Evolutionary conservation across 495 filamentous ascomycete genomes (phyloP).

Genomic region (Haplographium delicatum): DNA sequence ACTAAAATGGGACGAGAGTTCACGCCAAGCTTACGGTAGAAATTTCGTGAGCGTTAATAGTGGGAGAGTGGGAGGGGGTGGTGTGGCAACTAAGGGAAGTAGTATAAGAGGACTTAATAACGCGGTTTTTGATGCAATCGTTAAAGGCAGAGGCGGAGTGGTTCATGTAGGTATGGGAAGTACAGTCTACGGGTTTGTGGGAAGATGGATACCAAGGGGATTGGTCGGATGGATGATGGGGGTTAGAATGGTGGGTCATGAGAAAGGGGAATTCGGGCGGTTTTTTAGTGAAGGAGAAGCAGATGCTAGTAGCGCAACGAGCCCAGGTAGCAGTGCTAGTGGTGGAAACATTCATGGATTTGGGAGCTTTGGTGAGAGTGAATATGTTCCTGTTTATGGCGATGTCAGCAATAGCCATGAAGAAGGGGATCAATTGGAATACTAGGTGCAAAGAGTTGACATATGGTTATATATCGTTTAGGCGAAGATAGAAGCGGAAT

Average conservation of each 20-base stretch:
- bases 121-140: constrained; percentile 81
- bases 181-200: constrained; percentile 76
- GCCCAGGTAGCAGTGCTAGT: constrained; percentile 24
- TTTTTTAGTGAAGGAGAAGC: constrained; percentile 26
- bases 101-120: constrained; percentile 71
- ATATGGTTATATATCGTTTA: neutral
- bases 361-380: constrained; percentile 24
- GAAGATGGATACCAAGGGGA: constrained; percentile 71
- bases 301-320: constrained; percentile 24
- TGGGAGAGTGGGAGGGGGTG: constrained; percentile 36
- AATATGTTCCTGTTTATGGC: constrained; percentile 35
- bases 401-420: constrained; percentile 3
- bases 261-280: constrained; percentile 32
- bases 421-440: neutral
- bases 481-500: constrained; percentile 2
- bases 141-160: constrained; percentile 41
- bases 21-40: constrained; percentile 46
- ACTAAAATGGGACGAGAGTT: constrained; percentile 56
- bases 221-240: constrained; percentile 90
- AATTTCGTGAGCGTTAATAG: constrained; percentile 50
- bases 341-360: constrained; percentile 13
- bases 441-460: neutral
- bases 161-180: constrained; percentile 79
- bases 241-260: constrained; percentile 47
- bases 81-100: constrained; percentile 51